These are phyloP conservation scores for Xylaria flabelliformis DNA, from an alignment of 495 filamentous ascomycete genomes.

Conservation along the genomic window DNA sequence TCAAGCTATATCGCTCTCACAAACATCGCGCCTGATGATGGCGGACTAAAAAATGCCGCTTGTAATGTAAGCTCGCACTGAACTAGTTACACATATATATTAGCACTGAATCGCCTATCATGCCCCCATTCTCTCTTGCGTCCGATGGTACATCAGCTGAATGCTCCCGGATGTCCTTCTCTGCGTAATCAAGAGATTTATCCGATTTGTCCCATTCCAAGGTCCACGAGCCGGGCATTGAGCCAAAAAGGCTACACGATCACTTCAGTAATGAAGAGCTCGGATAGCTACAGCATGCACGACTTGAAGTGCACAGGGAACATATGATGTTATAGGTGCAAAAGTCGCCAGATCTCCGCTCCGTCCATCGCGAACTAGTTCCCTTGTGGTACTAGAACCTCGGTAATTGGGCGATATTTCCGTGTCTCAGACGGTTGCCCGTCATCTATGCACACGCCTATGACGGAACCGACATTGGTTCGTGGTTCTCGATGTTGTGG, in stretches of 20 bases:
- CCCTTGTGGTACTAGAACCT: constrained; percentile 33
- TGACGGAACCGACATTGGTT: constrained; percentile 27
- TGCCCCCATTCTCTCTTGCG: constrained; percentile 4
- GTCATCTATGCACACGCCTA: constrained; percentile 23
- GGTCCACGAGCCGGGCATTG: not conserved
- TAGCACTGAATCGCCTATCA: not conserved
- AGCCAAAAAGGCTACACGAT: constrained; percentile 18
- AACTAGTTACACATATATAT: not conserved
- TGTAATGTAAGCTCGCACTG: not conserved
- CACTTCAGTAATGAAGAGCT: constrained; percentile 29
- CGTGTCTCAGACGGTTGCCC: constrained; percentile 37
- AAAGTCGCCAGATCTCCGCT: constrained; percentile 28
- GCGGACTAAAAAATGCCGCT: not conserved
- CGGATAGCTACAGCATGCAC: constrained; percentile 29
- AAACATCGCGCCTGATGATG: constrained; percentile 11
- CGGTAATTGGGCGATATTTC: constrained; percentile 43
- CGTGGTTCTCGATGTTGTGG: constrained; percentile 28
- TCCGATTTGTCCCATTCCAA: constrained; percentile 2
- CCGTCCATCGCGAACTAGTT: constrained; percentile 34
- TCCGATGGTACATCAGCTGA: not conserved
- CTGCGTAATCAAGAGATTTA: not conserved
- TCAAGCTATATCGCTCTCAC: not conserved
- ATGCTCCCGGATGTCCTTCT: not conserved
- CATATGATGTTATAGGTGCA: constrained; percentile 39
- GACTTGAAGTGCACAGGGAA: constrained; percentile 35